Base-by-base conservation (phyloP, 768 basidiomycete species). In the Lactarius hatsudake region DNA sequence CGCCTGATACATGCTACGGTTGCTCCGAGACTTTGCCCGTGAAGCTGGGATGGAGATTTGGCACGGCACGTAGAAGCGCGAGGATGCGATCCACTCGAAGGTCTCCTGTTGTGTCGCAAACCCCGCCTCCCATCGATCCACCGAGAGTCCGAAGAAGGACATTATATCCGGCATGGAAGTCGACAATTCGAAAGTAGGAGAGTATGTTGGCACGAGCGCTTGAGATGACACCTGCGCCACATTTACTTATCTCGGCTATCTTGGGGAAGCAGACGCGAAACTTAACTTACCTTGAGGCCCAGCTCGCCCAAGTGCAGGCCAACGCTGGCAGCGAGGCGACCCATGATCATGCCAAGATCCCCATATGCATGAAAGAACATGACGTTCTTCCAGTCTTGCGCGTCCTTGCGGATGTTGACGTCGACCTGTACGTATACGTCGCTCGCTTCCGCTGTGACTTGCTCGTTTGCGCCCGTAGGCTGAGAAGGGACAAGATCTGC, bases 331-430 rank as follows among this genome's bases (percentile, higher is more conserved):
- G 80, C 82, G 20, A 90, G 74, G 17, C 87, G 74, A 12, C 85
- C 83, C 58, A 91, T 74, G 18, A 91, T 87, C 84, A 89, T 88
- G 0, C 86, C 87, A 20, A 90, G 79, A 71, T 90, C 90, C 10
- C 90, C 90, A 71, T 89, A 90, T 1, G 84, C 82, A 65, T 85
- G 81, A 71, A 84, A 84, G 75, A 89, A 84, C 28, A 80, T 72
- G 18, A 84, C 74, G 26, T 85, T 78, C 28, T 86, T 79, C 75
- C 77, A 84, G 71, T 84, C 84, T 23, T 76, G 79, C 71, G 76
- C 75, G 73, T 84, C 80, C 3, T 71, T 73, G 71, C 87, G 88
- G 3, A 87, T 82, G 67, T 84, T 81, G 18, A 90, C 81, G 70
- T 91, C 90, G 10, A 91, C 83, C 79, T 92, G 83, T 51, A 75